Conservation (phyloP, 1,284 basidiomycete species). For the Marasmius sp. region DNA sequence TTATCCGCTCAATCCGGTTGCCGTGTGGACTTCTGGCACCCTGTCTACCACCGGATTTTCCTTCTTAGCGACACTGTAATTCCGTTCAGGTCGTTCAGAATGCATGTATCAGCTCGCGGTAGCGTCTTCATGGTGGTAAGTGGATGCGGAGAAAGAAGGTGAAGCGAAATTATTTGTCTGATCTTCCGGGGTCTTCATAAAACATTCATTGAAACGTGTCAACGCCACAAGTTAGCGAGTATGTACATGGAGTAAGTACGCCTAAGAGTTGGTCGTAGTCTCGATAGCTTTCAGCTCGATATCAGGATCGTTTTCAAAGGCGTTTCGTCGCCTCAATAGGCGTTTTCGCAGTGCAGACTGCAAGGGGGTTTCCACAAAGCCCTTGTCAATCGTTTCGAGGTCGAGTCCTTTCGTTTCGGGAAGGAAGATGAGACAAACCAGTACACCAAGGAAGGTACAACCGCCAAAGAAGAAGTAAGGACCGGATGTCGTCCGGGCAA, state of each 20-base stretch:
- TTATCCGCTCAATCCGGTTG: not conserved
- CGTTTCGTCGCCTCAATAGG: not conserved
- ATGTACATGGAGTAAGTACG: not conserved
- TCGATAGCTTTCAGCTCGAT: not conserved
- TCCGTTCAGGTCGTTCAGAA: not conserved
- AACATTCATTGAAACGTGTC: not conserved
- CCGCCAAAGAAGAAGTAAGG: slow-evolving; percentile 5
- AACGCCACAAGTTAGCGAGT: too few species aligned
- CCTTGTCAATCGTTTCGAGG: slow-evolving; percentile 3
- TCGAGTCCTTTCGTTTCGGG: slow-evolving; percentile 5
- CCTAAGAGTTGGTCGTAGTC: not conserved
- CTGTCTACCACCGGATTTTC: not conserved
- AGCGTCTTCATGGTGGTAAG: not conserved
- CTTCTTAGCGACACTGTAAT: not conserved
- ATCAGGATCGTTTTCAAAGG: not conserved
- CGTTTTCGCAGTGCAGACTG: slow-evolving; percentile 3
- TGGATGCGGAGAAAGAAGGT: not conserved
- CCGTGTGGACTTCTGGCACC: not conserved
- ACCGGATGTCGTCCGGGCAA: not conserved
- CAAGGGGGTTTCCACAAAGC: slow-evolving; percentile 4
- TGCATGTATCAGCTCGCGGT: not conserved
- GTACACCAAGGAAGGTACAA: slow-evolving; percentile 1
- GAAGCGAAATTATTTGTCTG: not conserved
- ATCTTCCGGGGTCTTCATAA: not conserved
- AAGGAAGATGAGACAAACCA: not conserved